Conservation (phyloP, 2,329 filamentous ascomycete genomes). For the Cryphonectria japonica region DNA sequence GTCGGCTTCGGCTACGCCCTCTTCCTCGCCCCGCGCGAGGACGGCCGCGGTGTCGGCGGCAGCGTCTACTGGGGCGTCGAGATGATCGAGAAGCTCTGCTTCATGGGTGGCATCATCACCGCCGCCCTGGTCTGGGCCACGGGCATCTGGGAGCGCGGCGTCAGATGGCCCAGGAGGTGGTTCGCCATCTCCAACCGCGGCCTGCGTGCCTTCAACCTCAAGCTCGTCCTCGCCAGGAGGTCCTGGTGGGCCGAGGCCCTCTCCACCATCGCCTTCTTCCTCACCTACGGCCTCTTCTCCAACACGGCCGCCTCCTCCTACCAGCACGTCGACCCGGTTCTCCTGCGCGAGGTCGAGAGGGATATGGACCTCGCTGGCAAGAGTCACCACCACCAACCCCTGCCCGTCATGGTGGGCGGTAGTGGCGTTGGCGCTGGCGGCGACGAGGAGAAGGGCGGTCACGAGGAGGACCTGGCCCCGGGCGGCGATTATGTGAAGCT, state of each 20-base stretch:
- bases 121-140: constrained; percentile 89
- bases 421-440: constrained; percentile 32
- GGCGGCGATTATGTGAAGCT: constrained; percentile 93
- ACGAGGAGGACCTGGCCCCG: constrained; percentile 87
- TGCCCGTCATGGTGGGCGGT: constrained; percentile 43
- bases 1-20: constrained; percentile 85
- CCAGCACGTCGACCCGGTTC: constrained; percentile 71
- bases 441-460: constrained; percentile 67
- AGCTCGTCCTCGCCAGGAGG: constrained; percentile 86
- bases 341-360: constrained; percentile 64
- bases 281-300: constrained; percentile 76
- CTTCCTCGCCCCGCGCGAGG: constrained; percentile 94
- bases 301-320: constrained; percentile 71
- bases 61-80: constrained; percentile 97
- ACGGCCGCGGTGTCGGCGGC: constrained; percentile 87
- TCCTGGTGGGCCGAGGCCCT: constrained; percentile 80
- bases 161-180: constrained; percentile 93
- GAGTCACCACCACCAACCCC: constrained; percentile 45
- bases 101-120: constrained; percentile 89
- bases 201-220: constrained; percentile 90
- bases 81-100: constrained; percentile 84
- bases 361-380: constrained; percentile 54
- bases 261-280: constrained; percentile 73
- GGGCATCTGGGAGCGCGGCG: constrained; percentile 93
- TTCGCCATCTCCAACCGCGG: constrained; percentile 88